These are phyloP conservation scores for Coniosporium tulheliwenetii DNA, from an alignment of 2,329 filamentous ascomycete genomes.

Conservation along the genomic window DNA sequence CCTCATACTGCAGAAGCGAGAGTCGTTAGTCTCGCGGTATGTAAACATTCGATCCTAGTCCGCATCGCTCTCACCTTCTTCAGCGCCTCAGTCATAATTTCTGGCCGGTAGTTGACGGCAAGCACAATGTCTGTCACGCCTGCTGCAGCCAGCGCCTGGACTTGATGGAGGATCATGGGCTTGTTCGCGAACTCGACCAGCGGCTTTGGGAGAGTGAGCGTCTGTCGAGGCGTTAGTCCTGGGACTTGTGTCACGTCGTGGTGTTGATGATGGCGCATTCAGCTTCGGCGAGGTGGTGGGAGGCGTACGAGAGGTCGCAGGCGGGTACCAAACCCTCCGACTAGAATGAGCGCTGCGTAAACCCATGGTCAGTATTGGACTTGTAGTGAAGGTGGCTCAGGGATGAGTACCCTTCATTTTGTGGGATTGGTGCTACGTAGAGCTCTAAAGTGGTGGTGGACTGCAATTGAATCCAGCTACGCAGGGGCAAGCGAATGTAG, in stretches of 20 bases:
- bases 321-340: conserved; percentile 96
- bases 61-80: conserved; percentile 53
- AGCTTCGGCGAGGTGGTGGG: not conserved
- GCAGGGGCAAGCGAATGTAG: no score
- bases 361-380: not conserved
- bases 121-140: conserved; percentile 96
- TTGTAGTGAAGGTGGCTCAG: not conserved
- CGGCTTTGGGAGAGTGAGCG: conserved; percentile 90
- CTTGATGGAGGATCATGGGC: conserved; percentile 98
- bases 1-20: conserved; percentile 49
- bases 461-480: no score
- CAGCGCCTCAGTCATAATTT: conserved; percentile 90
- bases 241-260: conserved; percentile 7
- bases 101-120: conserved; percentile 95
- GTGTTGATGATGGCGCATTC: conserved; percentile 2
- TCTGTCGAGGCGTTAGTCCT: conserved; percentile 37
- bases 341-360: conserved; percentile 81
- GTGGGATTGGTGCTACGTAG: not conserved
- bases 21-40: conserved; percentile 2
- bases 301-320: conserved; percentile 72
- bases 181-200: conserved; percentile 98
- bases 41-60: not conserved
- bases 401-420: not conserved
- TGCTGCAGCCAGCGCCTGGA: conserved; percentile 82
- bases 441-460: no score